A percentile compares a stretch with the other conserved stretches of the same genome.
Conservation (phyloP, 1,284 basidiomycete species). For the Trichosporon asahii region DNA sequence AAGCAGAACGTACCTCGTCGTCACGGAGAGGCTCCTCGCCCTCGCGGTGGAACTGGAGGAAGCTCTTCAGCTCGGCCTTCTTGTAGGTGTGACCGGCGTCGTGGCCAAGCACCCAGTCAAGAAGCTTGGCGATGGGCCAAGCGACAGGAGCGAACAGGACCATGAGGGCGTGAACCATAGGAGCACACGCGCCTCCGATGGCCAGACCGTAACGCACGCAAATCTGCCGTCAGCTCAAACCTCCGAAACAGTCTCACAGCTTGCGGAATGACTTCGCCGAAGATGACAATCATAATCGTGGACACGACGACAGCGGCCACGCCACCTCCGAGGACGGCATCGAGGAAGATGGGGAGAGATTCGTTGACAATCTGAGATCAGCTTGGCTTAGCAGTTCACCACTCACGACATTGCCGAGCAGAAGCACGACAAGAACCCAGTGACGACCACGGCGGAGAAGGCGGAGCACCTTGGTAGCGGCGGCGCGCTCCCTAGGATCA, state of each 20-base stretch:
- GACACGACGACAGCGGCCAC: slow-evolving; percentile 74
- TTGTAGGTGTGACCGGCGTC: slow-evolving; percentile 69
- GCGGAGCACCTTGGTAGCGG: slow-evolving; percentile 72
- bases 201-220: slow-evolving; percentile 89
- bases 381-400: neutral
- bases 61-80: slow-evolving; percentile 87
- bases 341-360: slow-evolving; percentile 83
- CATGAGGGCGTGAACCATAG: slow-evolving; percentile 67
- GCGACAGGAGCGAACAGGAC: slow-evolving; percentile 72
- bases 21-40: slow-evolving; percentile 82
- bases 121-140: slow-evolving; percentile 83
- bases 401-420: slow-evolving; percentile 78
- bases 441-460: slow-evolving; percentile 78
- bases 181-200: slow-evolving; percentile 85
- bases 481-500: slow-evolving; percentile 62
- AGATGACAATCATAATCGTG: slow-evolving; percentile 72
- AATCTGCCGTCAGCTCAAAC: slow-evolving; percentile 56
- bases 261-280: slow-evolving; percentile 78
- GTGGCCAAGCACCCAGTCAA: slow-evolving; percentile 72
- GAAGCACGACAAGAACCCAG: slow-evolving; percentile 88
- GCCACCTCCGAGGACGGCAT: slow-evolving; percentile 81
- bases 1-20: slow-evolving; percentile 56
- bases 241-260: slow-evolving; percentile 41
- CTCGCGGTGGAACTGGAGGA: slow-evolving; percentile 81
- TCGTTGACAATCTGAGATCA: slow-evolving; percentile 71